phyloP scores from a whole-genome alignment of 1,284 basidiomycete species.

The Volvariella volvacea region DNA sequence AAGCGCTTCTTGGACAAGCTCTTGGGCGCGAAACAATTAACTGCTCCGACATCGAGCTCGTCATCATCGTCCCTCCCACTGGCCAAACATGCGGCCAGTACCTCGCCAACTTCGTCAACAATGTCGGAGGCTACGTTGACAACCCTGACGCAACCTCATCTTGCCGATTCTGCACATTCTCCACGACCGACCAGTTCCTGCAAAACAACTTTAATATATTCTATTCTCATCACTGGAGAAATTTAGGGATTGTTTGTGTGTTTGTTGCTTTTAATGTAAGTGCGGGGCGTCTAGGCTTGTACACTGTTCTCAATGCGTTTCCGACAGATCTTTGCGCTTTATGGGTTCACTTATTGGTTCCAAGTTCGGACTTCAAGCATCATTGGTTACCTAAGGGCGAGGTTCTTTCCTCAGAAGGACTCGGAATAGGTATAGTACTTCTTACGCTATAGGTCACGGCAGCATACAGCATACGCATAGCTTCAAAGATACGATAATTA shows the following conservation, averaged over 20 bases:
- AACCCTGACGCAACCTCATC: slow-evolving; percentile 46
- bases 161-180: slow-evolving; percentile 52
- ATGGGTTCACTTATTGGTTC: too few species aligned
- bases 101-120: slow-evolving; percentile 45
- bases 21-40: not conserved
- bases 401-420: too few species aligned
- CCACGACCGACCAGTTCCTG: slow-evolving; percentile 54
- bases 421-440: too few species aligned
- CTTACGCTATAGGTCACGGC: too few species aligned
- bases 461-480: too few species aligned
- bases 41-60: slow-evolving; percentile 11
- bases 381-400: too few species aligned
- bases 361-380: too few species aligned
- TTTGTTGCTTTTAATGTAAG: slow-evolving; percentile 56
- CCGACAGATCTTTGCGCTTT: too few species aligned
- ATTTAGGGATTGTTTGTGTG: slow-evolving; percentile 57
- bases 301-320: too few species aligned
- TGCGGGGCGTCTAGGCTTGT: too few species aligned
- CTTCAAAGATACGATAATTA: too few species aligned
- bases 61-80: slow-evolving; percentile 45
- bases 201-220: slow-evolving; percentile 44
- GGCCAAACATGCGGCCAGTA: slow-evolving; percentile 60
- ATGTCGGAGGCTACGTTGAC: slow-evolving; percentile 58
- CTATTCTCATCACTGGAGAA: slow-evolving; percentile 52
- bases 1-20: slow-evolving; percentile 34